These are phyloP conservation scores for Verticillium nubilum DNA, from an alignment of 2,329 filamentous ascomycete species.

Conservation along the genomic window DNA sequence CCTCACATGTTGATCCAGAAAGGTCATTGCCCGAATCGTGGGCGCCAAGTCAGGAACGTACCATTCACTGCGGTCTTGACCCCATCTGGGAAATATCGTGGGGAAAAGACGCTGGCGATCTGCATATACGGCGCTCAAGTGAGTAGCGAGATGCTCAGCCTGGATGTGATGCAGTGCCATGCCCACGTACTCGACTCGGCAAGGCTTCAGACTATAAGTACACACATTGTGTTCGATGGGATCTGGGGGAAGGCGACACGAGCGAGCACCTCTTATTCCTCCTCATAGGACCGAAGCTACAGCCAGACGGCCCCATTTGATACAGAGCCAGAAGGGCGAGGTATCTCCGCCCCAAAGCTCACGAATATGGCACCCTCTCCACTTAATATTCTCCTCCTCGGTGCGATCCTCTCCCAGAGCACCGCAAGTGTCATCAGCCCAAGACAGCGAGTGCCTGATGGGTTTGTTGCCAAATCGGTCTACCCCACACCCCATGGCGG, in stretches of 20 bases:
- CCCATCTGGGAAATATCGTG: background rate
- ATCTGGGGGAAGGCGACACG: background rate
- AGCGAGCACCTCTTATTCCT: too few relatives aligned
- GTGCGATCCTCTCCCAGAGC: constrained; percentile 1
- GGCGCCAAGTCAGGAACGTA: background rate
- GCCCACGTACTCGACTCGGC: background rate
- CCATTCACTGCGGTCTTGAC: background rate
- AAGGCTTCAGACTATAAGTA: background rate
- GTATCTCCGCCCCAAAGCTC: background rate
- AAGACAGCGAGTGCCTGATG: constrained; percentile 8
- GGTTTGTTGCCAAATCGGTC: constrained; percentile 50
- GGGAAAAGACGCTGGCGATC: background rate
- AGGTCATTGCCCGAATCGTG: background rate
- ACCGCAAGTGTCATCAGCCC: constrained; percentile 5
- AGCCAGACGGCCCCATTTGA: background rate
- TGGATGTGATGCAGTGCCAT: background rate
- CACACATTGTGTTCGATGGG: background rate
- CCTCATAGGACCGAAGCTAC: background rate
- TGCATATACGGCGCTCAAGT: background rate
- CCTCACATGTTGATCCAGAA: background rate
- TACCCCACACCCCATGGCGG: constrained; percentile 70
- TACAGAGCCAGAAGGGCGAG: background rate
- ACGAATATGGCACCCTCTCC: background rate
- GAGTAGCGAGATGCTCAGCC: background rate
- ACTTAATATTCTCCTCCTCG: constrained; percentile 4